These are phyloP conservation scores for Sideroxylon spinosum DNA, from an alignment of 179 eudicot species.

Conservation along the genomic window DNA sequence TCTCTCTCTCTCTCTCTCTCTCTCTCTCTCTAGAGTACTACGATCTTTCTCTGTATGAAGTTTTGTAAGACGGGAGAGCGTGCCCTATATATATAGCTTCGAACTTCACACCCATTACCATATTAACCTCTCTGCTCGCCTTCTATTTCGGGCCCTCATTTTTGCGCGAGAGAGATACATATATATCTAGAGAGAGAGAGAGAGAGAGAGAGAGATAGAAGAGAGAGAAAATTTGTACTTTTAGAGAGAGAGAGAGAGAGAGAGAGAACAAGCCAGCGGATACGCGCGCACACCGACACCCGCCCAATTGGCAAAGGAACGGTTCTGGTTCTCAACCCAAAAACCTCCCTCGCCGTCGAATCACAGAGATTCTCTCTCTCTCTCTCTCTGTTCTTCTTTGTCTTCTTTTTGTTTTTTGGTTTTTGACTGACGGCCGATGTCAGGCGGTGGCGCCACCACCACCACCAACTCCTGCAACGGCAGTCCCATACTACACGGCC, in stretches of 20 bases:
- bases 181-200: not conserved
- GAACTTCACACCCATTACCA: not conserved
- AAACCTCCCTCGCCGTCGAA: not conserved
- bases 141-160: not conserved
- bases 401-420: not conserved
- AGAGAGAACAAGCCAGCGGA: not conserved
- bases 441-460: constrained; percentile 36
- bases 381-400: not conserved
- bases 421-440: constrained; percentile 18
- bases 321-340: not conserved
- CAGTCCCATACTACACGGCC: constrained; percentile 22
- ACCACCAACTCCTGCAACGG: constrained; percentile 25
- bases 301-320: not conserved
- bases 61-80: not conserved
- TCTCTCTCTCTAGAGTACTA: not conserved
- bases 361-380: not conserved
- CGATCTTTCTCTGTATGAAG: not conserved
- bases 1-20: not conserved
- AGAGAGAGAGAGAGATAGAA: not conserved
- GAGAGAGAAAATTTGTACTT: not conserved
- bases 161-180: not conserved
- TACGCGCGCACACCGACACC: not conserved
- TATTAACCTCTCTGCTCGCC: not conserved
- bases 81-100: not conserved
- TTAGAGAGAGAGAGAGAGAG: not conserved